Evolutionary conservation across 2,329 filamentous ascomycete species (phyloP).

Genomic region (Calonectria fujianensis): DNA sequence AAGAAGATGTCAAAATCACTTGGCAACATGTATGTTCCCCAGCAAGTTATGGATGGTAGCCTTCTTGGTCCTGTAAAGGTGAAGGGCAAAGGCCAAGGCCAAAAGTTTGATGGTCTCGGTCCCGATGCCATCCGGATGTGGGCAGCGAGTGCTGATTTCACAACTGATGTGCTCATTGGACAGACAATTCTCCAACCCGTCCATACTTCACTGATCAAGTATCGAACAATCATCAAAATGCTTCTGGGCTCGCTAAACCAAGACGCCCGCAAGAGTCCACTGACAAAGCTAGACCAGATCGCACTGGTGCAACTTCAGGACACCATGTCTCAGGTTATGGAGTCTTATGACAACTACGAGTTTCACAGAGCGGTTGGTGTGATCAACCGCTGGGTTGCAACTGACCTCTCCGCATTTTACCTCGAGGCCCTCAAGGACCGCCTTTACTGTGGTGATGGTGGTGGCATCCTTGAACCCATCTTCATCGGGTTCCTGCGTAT

Average conservation of each 20-base stretch:
- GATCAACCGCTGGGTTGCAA: constrained; percentile 88
- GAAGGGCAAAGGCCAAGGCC: constrained; percentile 69
- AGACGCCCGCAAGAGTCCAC: constrained; percentile 68
- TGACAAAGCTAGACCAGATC: constrained; percentile 81
- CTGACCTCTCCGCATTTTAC: constrained; percentile 93
- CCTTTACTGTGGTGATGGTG: constrained; percentile 87
- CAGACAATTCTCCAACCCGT: constrained; percentile 84
- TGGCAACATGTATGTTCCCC: constrained; percentile 89
- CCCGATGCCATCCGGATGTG: constrained; percentile 92
- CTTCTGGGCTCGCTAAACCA: constrained; percentile 84
- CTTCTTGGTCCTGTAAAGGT: constrained; percentile 82
- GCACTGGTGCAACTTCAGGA: constrained; percentile 84
- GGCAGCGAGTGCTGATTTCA: constrained; percentile 95
- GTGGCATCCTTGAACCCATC: constrained; percentile 79
- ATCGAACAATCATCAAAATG: constrained; percentile 93
- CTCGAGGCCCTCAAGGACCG: constrained; percentile 94
- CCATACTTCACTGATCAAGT: constrained; percentile 87
- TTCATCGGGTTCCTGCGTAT: constrained; percentile 84
- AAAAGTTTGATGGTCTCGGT: constrained; percentile 82
- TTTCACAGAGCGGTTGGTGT: constrained; percentile 85
- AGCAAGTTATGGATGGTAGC: constrained; percentile 89
- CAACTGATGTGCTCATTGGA: constrained; percentile 88
- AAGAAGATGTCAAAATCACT: constrained; percentile 99
- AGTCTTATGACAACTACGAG: constrained; percentile 82
- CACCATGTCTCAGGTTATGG: constrained; percentile 78